Base-by-base conservation (phyloP, 306 rosid genomes). In the Pterocarpus macrocarpus region DNA sequence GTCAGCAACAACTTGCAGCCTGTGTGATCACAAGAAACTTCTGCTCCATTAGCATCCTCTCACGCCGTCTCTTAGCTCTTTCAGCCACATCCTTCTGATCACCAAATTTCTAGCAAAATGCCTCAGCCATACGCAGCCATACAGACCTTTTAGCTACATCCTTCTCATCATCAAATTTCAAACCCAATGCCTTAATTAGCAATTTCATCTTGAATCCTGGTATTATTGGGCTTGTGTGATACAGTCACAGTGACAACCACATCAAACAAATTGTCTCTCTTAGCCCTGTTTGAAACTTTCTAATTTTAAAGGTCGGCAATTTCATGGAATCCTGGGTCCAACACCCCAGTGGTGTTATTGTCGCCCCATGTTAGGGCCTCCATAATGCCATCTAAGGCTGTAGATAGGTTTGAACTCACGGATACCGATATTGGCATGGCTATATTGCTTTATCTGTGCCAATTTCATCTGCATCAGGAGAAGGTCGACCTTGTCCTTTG, bases 1-100 rank as follows among this genome's bases (percentile, higher is more conserved):
- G 59, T 44, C 1, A 75, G 34, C 50, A 75, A 28, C n/a, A 75
- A n/a, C 52, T 75, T 75, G 43, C 66, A 32, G 5, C 45, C 49
- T 3, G 33, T 56, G 34, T 34, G 65, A 73, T 47, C 14, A 47
- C 53, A 47, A 47, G 53, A 47, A 47, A 5, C 53, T 10, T 47
- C 3, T 47, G 14, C 53, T 47, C 53, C 13, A 3, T 13, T 10
- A 47, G 7, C 13, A 47, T 11, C 53, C 53, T 47, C 53, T 11
- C 14, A 47, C 53, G 53, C 13, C 5, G 3, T 8, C 32, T 55
- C 5, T 7, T 55, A 15, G 61, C 61, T 55, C 32, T 55, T 55
- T 55, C 32, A 55, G 9, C 28, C 61, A n/a, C 61, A 11, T 50
- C 4, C 15, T 50, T 47, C 53, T 9, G 2, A 15, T 52, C 8